Base-by-base conservation (phyloP, 2,329 filamentous ascomycete species). In the Apiospora rasikravindrae region DNA sequence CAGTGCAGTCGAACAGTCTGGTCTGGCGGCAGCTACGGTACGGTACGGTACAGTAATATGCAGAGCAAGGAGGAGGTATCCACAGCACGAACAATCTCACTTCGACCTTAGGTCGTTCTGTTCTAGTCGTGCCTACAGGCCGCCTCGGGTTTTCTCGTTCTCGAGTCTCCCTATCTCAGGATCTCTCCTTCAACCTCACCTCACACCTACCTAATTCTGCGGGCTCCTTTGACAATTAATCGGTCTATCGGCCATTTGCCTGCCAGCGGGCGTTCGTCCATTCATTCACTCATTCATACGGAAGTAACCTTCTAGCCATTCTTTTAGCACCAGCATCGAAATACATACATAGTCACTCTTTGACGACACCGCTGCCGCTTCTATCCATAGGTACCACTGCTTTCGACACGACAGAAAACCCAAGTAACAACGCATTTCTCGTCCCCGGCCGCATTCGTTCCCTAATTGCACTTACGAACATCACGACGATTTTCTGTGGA, bases 241-340 rank as follows among this genome's bases (percentile, higher is more conserved):
- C 77, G 77, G 77, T 76, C 76, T 77, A 75, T 74, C 77, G 78
- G 75, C 77, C 74, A 76, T 78, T 79, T 82, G 86, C 86, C 86
- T 87, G 86, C 86, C 84, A 86, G 86, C 87, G 82, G 88, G 88
- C 86, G 82, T 84, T 85, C 57, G 57, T 64, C 57, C 57, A 64
- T 64, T 83, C 89, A 37, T 45, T 68, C 89, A 37, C 42, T 68
- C 89, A 85, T 83, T 89, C 87, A 78, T 88, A 89, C 78, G 79
- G 77, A 80, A 77, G 73, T 75, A 77, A 81, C 78, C 79, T 79
- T 80, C 75, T 75, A 82, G 80, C 82, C 84, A 80, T 81, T 86
- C 84, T 77, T 84, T 82, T 75, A 72, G 70, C 33, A 26, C 26
- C 29, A 37, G 14, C 19, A 2, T 33, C 69, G 6, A 42, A 22